Percentiles rank a stretch among this genome's conserved stretches.
phyloP scores from a whole-genome alignment of 495 filamentous ascomycete genomes.

The Tricharina praecox region DNA sequence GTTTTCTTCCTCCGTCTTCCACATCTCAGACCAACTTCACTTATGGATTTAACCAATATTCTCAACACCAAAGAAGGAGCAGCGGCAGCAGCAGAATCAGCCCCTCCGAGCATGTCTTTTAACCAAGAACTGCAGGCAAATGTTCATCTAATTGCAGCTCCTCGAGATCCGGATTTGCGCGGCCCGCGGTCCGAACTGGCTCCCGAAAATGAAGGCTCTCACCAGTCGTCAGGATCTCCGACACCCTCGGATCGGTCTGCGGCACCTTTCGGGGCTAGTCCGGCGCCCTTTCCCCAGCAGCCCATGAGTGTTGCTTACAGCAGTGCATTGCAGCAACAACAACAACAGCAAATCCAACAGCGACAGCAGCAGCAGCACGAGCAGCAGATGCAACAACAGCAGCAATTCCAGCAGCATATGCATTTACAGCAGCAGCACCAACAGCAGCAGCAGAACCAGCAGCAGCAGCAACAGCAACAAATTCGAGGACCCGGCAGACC shows the following conservation, averaged over 20 bases:
- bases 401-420: background rate
- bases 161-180: slow-evolving; percentile 20
- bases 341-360: background rate
- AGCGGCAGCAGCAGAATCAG: slow-evolving; percentile 14
- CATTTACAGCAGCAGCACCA: background rate
- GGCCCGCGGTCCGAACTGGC: slow-evolving; percentile 21
- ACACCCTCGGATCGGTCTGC: slow-evolving; percentile 20
- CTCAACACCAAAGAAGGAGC: slow-evolving; percentile 25
- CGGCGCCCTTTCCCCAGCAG: background rate
- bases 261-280: slow-evolving; percentile 1
- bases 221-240: slow-evolving; percentile 21
- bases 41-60: slow-evolving; percentile 27
- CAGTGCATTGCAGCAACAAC: background rate
- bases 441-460: slow-evolving; percentile 24
- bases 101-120: slow-evolving; percentile 14
- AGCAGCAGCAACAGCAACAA: slow-evolving; percentile 22
- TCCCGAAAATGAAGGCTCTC: slow-evolving; percentile 21
- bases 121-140: slow-evolving; percentile 21
- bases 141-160: slow-evolving; percentile 11
- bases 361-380: background rate
- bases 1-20: slow-evolving; percentile 16
- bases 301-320: slow-evolving; percentile 1
- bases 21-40: slow-evolving; percentile 14
- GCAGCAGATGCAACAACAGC: background rate
- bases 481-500: slow-evolving; percentile 30